These are phyloP conservation scores for Dissophora globulifera DNA, from an alignment of 192 early-diverging fungal species.

Conservation along the genomic window DNA sequence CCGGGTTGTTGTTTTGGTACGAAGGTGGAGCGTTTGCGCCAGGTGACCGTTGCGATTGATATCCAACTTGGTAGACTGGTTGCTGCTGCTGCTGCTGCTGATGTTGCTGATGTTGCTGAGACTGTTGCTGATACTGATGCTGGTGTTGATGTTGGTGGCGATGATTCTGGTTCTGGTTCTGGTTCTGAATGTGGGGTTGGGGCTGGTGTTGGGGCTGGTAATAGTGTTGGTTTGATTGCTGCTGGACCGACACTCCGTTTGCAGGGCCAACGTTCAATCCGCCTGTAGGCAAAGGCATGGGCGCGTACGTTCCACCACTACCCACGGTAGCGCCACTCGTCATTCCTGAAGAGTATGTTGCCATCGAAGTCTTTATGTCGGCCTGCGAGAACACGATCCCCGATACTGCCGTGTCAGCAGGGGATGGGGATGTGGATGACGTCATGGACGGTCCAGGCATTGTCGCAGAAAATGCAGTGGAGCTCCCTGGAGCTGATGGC, in stretches of 20 bases:
- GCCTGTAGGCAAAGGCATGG: too few species aligned
- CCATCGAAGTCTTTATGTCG: background rate
- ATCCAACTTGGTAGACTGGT: slow-evolving; percentile 1
- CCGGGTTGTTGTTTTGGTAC: too few species aligned
- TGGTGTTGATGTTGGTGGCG: background rate
- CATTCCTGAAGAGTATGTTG: background rate
- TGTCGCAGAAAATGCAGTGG: background rate
- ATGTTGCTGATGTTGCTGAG: background rate
- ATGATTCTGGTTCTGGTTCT: background rate
- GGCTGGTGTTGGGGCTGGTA: too few species aligned
- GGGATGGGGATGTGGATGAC: background rate
- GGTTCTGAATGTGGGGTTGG: too few species aligned
- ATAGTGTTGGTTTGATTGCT: too few species aligned
- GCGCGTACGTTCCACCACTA: too few species aligned
- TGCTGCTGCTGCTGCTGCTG: background rate
- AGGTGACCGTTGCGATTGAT: background rate
- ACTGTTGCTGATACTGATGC: too few species aligned
- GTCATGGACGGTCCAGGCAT: background rate
- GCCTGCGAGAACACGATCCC: background rate
- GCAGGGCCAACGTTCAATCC: too few species aligned
- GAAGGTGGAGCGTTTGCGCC: background rate
- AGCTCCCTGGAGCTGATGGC: background rate
- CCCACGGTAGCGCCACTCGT: too few species aligned
- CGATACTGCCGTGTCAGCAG: background rate
- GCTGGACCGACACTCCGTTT: too few species aligned